A percentile compares a stretch with the other conserved stretches of the same genome.
Conservation (phyloP, 441 rosid genomes). For the Aquilaria agallochum region DNA sequence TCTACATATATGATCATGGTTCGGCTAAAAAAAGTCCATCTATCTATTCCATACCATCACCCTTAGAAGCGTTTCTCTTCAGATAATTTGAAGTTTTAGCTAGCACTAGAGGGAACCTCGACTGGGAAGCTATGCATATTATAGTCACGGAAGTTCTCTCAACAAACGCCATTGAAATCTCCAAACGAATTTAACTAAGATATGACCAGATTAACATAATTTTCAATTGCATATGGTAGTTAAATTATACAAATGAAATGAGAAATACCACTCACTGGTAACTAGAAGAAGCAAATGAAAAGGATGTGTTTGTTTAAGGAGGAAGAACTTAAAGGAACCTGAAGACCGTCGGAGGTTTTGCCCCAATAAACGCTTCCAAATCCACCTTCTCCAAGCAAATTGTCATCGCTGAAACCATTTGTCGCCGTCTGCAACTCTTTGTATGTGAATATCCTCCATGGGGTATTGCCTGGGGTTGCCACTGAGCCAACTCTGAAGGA, state of each 20-base stretch:
- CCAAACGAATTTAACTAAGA: too few species aligned
- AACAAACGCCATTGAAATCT: too few species aligned
- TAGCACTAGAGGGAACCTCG: too few species aligned
- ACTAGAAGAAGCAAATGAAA: not conserved
- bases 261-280: too few species aligned
- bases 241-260: not conserved
- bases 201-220: too few species aligned
- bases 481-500: conserved; percentile 12
- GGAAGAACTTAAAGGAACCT: conserved; percentile 16
- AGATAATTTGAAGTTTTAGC: too few species aligned
- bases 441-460: conserved; percentile 34
- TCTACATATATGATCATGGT: too few species aligned
- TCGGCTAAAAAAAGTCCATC: too few species aligned
- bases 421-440: conserved; percentile 42
- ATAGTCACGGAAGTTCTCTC: too few species aligned
- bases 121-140: too few species aligned
- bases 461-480: conserved; percentile 14
- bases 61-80: too few species aligned
- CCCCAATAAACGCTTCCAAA: conserved; percentile 55
- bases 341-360: conserved; percentile 34
- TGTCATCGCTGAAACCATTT: conserved; percentile 38
- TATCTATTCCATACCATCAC: too few species aligned
- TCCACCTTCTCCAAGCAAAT: conserved; percentile 47
- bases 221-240: not conserved
- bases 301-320: not conserved